These are phyloP conservation scores for Euptelea pleiosperma DNA, from an alignment of 164 flowering plant species.

Conservation along the genomic window DNA sequence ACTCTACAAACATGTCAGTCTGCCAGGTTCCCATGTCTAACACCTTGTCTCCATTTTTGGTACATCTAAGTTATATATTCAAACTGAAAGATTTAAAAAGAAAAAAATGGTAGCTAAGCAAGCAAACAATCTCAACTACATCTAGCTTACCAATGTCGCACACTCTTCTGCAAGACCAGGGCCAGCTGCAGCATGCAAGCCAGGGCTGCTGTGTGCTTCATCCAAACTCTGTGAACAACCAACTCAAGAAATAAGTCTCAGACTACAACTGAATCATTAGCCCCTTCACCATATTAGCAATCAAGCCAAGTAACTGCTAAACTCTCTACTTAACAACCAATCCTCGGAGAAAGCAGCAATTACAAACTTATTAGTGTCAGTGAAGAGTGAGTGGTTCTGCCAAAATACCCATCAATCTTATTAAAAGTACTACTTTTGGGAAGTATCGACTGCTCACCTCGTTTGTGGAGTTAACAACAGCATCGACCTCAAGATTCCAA, in stretches of 20 bases:
- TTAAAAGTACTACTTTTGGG: too few species aligned
- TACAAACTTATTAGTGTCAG: too few species aligned
- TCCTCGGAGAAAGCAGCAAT: too few species aligned
- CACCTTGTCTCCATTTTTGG: too few species aligned
- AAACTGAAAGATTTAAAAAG: not conserved
- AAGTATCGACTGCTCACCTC: conserved; percentile 51
- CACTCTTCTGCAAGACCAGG: conserved; percentile 98
- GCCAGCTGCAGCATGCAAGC: conserved; percentile 98
- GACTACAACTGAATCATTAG: conserved; percentile 1
- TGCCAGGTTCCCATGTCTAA: too few species aligned
- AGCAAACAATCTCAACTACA: not conserved
- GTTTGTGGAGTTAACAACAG: conserved; percentile 96
- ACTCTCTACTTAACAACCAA: not conserved
- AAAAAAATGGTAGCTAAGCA: not conserved
- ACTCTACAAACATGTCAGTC: too few species aligned
- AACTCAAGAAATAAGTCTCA: conserved; percentile 1
- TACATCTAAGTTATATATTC: not conserved
- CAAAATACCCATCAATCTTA: too few species aligned
- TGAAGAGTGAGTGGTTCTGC: too few species aligned
- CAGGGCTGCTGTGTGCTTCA: conserved; percentile 95
- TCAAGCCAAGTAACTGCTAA: not conserved
- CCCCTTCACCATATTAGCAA: not conserved
- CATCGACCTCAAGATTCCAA: conserved; percentile 98
- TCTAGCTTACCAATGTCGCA: conserved; percentile 62
- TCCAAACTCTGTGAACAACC: conserved; percentile 62